Evolutionary conservation across 2,329 filamentous ascomycete genomes (phyloP).

Genomic region (Ceratocystis colombiana): DNA sequence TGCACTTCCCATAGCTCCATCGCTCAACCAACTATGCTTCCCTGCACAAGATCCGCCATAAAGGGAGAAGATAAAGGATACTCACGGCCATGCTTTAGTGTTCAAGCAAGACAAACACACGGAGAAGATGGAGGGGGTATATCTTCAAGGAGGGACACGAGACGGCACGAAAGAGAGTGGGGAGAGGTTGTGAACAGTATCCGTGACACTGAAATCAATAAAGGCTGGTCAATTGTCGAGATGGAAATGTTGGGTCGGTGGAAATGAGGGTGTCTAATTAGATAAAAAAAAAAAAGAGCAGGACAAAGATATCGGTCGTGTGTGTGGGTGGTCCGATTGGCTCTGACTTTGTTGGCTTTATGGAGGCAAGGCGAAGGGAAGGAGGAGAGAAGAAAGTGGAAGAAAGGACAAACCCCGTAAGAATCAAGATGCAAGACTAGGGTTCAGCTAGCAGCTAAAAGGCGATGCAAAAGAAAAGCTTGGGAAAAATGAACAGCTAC

Average conservation of each 20-base stretch:
- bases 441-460: background rate
- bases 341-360: background rate
- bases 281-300: no score
- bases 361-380: background rate
- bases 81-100: constrained; percentile 12
- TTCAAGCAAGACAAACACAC: no score
- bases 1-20: background rate
- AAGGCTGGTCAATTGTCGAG: no score
- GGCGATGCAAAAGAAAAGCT: background rate
- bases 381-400: background rate
- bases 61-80: background rate
- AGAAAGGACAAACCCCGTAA: background rate
- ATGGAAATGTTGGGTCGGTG: no score
- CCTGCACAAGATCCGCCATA: no score
- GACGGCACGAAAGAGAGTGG: background rate
- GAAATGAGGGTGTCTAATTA: no score
- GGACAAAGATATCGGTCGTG: no score
- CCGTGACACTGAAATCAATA: no score
- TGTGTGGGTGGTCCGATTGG: no score
- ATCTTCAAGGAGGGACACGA: background rate
- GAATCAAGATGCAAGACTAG: background rate
- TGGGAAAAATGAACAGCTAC: no score
- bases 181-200: no score
- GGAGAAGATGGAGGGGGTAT: background rate
- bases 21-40: background rate